These are phyloP conservation scores for Termitomyces heimii DNA, from an alignment of 768 basidiomycete species.

Conservation along the genomic window DNA sequence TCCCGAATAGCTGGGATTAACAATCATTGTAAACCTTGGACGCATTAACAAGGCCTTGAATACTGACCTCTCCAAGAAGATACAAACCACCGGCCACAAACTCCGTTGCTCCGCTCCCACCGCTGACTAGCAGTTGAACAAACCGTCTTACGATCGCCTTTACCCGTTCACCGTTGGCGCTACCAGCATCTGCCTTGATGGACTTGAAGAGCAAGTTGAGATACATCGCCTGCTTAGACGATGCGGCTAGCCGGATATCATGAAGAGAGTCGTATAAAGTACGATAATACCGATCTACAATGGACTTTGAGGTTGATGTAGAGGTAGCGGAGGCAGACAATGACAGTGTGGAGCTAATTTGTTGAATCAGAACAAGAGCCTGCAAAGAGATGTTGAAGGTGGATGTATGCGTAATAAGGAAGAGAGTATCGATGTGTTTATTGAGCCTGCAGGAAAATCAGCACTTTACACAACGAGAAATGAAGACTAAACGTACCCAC, in stretches of 20 bases:
- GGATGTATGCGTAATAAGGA: conserved; percentile 90
- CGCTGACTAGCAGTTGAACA: conserved; percentile 69
- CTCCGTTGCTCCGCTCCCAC: conserved; percentile 71
- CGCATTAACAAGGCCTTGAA: neutral
- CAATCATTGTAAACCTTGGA: neutral
- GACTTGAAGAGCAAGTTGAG: conserved; percentile 91
- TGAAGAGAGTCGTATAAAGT: conserved; percentile 87
- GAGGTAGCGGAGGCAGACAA: conserved; percentile 29
- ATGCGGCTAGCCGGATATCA: conserved; percentile 72
- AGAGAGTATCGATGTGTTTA: conserved; percentile 87
- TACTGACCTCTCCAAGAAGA: conserved; percentile 77
- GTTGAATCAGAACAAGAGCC: conserved; percentile 83
- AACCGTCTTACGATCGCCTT: conserved; percentile 81
- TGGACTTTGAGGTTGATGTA: conserved; percentile 39
- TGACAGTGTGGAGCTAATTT: conserved; percentile 58
- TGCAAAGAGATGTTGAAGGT: conserved; percentile 97
- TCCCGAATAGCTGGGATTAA: conserved; percentile 31
- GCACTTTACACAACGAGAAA: neutral
- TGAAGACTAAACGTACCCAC: conserved; percentile 40
- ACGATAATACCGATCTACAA: conserved; percentile 69
- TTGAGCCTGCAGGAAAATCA: conserved; percentile 47
- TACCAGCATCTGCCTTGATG: conserved; percentile 58
- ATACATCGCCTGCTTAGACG: conserved; percentile 95
- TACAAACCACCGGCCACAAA: conserved; percentile 88
- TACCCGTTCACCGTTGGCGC: conserved; percentile 51